Evolutionary conservation across 2,329 filamentous ascomycete genomes (phyloP).

Genomic region (Epichloe baconii): DNA sequence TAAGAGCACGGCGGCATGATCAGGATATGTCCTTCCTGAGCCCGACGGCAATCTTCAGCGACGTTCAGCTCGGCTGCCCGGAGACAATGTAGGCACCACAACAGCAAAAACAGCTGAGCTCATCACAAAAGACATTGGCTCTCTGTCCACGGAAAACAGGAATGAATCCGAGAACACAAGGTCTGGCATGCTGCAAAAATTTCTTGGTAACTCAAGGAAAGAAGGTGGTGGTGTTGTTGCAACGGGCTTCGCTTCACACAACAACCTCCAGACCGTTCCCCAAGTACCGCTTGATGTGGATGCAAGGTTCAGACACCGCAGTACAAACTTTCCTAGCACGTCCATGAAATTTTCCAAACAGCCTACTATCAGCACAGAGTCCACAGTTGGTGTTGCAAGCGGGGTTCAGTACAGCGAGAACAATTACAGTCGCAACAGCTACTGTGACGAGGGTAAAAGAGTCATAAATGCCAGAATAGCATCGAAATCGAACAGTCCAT

Average conservation of each 20-base stretch:
- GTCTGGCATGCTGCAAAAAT: conserved; percentile 6
- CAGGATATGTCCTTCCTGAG: neutral
- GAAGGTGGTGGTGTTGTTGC: neutral
- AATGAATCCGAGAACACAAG: conserved; percentile 1
- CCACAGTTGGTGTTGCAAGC: conserved; percentile 31
- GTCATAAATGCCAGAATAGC: conserved; percentile 2
- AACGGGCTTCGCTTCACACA: conserved; percentile 2
- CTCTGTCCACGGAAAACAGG: neutral
- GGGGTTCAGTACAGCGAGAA: conserved; percentile 12
- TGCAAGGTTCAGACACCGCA: conserved; percentile 22
- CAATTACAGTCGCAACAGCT: neutral
- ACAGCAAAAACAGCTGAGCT: neutral
- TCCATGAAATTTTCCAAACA: conserved; percentile 25
- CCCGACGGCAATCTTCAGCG: neutral
- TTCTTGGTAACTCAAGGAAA: neutral
- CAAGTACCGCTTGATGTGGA: conserved; percentile 23
- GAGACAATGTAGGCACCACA: neutral
- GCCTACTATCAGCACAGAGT: conserved; percentile 31
- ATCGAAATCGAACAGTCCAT: neutral
- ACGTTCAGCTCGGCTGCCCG: neutral
- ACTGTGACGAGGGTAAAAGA: neutral
- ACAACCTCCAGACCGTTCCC: conserved; percentile 16
- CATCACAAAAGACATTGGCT: neutral
- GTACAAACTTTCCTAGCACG: conserved; percentile 19
- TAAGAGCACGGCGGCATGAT: neutral